Base-by-base conservation (phyloP, 106 monocot species). In the Dioscorea dumetorum region DNA sequence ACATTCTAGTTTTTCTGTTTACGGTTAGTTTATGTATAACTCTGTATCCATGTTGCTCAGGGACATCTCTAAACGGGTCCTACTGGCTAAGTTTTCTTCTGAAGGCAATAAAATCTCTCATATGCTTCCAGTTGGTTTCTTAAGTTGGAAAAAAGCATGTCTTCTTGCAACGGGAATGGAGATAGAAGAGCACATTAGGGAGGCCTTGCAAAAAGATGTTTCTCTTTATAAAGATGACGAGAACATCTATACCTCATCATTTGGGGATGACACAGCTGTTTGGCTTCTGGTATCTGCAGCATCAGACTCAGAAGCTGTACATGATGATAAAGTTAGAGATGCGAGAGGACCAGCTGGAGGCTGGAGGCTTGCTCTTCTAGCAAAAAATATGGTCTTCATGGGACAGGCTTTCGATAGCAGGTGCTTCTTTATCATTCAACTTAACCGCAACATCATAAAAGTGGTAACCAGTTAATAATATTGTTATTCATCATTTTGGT, bases 331-430 rank as follows among this genome's bases (percentile, higher is more conserved):
- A 33, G 66, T 34, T 61, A 18, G 71, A 28, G 22, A 48, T 8
- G 62, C 62, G 14, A 60, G 2, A 41, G 20, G 20, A 80, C 34
- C 58, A 20, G 32, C 58, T 71, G 73, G 79, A 57, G 71, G 69
- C 2, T 88, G 89, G 89, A 86, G 86, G 71, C 79, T 86, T 41
- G 93, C 81, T 33, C 59, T 93, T 60, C 22, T 86, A 48, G 74
- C 68, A 5, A 82, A 76, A 24, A 70, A 78, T 57, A 70, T 21
- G 49, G 61, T 93, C 0, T 60, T 86, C 60, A 64, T 89, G 61
- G 89, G 86, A 49, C 68, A 51, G 35, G 41, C 69, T 32, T 80
- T 86, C 63, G 82, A 93, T 67, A 60, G 66, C 24, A 93, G 93
- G 89, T 93, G 86, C 53, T 24, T 67, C 5, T 41, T 41, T 41